These are phyloP conservation scores for Boletus vinaceobasis DNA, from an alignment of 768 basidiomycete genomes.

Conservation along the genomic window DNA sequence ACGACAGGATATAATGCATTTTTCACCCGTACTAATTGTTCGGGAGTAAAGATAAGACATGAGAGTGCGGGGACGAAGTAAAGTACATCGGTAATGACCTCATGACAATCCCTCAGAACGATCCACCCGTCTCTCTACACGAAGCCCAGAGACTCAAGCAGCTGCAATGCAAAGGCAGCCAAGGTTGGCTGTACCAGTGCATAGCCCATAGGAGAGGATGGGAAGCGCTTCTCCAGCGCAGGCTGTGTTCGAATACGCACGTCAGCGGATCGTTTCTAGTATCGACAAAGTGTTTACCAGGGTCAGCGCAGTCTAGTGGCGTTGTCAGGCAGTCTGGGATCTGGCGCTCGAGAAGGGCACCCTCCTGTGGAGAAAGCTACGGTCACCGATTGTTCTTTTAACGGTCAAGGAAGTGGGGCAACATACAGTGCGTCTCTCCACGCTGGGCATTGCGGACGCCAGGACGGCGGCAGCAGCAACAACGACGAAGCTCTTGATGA, in stretches of 20 bases:
- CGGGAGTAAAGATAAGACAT: too few species aligned
- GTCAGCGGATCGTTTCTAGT: neutral
- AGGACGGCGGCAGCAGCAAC: too few species aligned
- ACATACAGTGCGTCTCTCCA: neutral
- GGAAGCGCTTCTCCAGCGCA: neutral
- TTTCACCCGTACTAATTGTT: too few species aligned
- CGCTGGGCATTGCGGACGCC: neutral
- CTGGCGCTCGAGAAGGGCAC: neutral
- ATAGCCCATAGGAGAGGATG: neutral
- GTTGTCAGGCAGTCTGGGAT: neutral
- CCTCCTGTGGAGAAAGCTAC: too few species aligned
- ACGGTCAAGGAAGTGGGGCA: too few species aligned
- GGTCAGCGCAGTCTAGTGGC: neutral
- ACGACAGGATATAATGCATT: too few species aligned
- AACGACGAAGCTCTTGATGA: too few species aligned
- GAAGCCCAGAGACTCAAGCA: neutral
- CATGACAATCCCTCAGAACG: too few species aligned
- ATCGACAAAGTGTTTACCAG: neutral
- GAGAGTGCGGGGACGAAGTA: neutral
- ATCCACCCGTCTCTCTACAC: neutral
- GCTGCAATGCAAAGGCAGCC: neutral
- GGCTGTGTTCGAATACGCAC: neutral
- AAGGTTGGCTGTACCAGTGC: neutral
- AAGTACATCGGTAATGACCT: too few species aligned
- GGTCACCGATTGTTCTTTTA: neutral